phyloP scores from a whole-genome alignment of 2,329 filamentous ascomycete genomes.

The Sporothrix inflata region DNA sequence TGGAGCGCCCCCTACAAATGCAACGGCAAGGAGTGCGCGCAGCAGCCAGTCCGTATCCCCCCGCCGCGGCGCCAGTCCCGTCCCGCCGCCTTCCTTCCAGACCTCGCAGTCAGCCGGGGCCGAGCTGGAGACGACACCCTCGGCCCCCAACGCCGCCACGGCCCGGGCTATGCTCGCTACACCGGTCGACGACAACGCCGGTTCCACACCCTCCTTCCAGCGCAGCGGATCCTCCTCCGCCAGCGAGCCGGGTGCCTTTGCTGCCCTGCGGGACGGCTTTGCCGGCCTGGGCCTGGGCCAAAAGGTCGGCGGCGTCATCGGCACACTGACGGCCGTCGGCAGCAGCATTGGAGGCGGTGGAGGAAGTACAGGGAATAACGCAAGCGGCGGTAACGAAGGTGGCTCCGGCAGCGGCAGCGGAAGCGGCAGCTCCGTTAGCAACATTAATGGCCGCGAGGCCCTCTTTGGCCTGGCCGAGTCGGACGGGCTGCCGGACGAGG shows the following conservation, averaged over 20 bases:
- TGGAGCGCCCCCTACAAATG: neutral
- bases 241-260: slow-evolving; percentile 33
- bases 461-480: slow-evolving; percentile 26
- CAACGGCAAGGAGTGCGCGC: slow-evolving; percentile 24
- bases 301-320: slow-evolving; percentile 35
- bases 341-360: slow-evolving; percentile 19
- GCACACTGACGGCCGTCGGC: slow-evolving; percentile 30
- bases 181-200: neutral
- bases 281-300: slow-evolving; percentile 34
- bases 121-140: slow-evolving; percentile 27
- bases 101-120: slow-evolving; percentile 31
- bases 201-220: slow-evolving; percentile 24
- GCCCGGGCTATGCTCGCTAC: slow-evolving; percentile 34
- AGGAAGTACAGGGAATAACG: slow-evolving; percentile 25
- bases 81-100: slow-evolving; percentile 42
- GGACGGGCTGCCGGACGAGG: neutral
- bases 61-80: slow-evolving; percentile 41
- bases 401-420: neutral
- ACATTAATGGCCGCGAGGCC: slow-evolving; percentile 26
- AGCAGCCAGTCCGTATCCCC: slow-evolving; percentile 37
- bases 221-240: slow-evolving; percentile 31
- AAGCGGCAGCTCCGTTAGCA: slow-evolving; percentile 14
- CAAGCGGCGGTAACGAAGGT: no score
- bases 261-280: slow-evolving; percentile 34
- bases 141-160: slow-evolving; percentile 16